These are phyloP conservation scores for Candida insectalens DNA, from an alignment of 805 yeast species.

Conservation along the genomic window DNA sequence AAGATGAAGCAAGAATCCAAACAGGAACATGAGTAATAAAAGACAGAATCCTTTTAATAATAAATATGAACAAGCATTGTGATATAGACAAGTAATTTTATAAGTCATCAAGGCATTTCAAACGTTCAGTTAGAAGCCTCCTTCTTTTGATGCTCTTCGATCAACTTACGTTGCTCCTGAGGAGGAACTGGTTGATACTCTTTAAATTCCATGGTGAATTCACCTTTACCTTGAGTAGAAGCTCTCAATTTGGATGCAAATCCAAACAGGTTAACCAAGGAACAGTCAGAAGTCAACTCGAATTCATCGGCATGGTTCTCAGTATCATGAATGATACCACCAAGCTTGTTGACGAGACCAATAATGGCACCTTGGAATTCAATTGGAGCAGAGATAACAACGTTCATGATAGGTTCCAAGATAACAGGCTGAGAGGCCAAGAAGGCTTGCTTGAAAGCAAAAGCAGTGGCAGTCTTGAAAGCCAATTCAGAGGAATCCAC, in stretches of 20 bases:
- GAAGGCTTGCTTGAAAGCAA: slow-evolving; percentile 90
- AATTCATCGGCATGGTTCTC: slow-evolving; percentile 93
- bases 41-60: not conserved
- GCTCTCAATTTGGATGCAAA: slow-evolving; percentile 94
- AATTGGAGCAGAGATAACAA: slow-evolving; percentile 85
- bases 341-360: slow-evolving; percentile 82
- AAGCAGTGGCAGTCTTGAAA: slow-evolving; percentile 84
- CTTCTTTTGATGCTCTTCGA: slow-evolving; percentile 71
- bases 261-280: slow-evolving; percentile 94
- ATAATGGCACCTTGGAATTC: slow-evolving; percentile 95
- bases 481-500: slow-evolving; percentile 97
- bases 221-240: slow-evolving; percentile 97
- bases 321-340: slow-evolving; percentile 89
- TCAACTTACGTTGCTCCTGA: slow-evolving; percentile 81
- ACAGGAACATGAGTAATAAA: slow-evolving; percentile 1
- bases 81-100: not conserved
- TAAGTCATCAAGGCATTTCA: not conserved
- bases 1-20: not conserved
- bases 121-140: slow-evolving; percentile 14
- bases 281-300: slow-evolving; percentile 87
- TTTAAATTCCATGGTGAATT: slow-evolving; percentile 89
- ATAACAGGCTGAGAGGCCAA: slow-evolving; percentile 75
- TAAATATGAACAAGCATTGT: not conserved
- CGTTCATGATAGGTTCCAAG: slow-evolving; percentile 94
- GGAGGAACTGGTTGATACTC: slow-evolving; percentile 87